phyloP scores from a whole-genome alignment of 495 filamentous ascomycete species.

The Penicillium cataractarum region DNA sequence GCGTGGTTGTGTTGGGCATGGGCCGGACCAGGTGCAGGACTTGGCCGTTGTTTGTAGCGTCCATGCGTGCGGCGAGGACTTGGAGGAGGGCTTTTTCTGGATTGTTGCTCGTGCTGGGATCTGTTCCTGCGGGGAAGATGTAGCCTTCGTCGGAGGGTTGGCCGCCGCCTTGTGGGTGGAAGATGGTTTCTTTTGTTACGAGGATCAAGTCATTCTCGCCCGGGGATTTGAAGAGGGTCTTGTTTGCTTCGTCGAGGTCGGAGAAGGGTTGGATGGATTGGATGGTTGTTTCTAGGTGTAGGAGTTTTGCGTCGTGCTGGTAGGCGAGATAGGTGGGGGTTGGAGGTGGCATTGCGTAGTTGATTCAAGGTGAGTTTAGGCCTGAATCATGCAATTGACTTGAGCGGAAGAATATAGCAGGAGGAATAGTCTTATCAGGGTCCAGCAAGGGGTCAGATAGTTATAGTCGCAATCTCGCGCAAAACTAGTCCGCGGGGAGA shows the following conservation, averaged over 20 bases:
- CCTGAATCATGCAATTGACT: background rate
- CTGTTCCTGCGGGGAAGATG: constrained; percentile 31
- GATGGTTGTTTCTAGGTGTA: constrained; percentile 47
- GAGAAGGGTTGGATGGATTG: constrained; percentile 48
- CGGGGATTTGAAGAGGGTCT: constrained; percentile 41
- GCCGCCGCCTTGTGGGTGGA: constrained; percentile 68
- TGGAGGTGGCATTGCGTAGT: constrained; percentile 7
- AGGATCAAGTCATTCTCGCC: constrained; percentile 51
- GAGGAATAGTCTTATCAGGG: background rate
- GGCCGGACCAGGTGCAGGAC: constrained; percentile 64
- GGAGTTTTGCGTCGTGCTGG: constrained; percentile 57
- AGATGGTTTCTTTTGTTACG: constrained; percentile 64
- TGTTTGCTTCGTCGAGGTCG: constrained; percentile 48
- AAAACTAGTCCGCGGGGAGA: background rate
- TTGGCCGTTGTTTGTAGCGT: constrained; percentile 45
- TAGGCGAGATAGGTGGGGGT: constrained; percentile 54
- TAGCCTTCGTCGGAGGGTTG: constrained; percentile 63
- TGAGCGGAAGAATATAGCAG: background rate
- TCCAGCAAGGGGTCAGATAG: background rate
- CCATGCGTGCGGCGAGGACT: constrained; percentile 46
- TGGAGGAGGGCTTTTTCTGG: constrained; percentile 1
- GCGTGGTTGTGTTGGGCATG: constrained; percentile 4
- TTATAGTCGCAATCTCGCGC: background rate
- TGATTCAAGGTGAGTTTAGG: background rate
- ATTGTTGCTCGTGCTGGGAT: constrained; percentile 13